A percentile compares a stretch with the other conserved stretches of the same genome.
phyloP scores from a whole-genome alignment of 257 asterid species.

The Ballota nigra region DNA sequence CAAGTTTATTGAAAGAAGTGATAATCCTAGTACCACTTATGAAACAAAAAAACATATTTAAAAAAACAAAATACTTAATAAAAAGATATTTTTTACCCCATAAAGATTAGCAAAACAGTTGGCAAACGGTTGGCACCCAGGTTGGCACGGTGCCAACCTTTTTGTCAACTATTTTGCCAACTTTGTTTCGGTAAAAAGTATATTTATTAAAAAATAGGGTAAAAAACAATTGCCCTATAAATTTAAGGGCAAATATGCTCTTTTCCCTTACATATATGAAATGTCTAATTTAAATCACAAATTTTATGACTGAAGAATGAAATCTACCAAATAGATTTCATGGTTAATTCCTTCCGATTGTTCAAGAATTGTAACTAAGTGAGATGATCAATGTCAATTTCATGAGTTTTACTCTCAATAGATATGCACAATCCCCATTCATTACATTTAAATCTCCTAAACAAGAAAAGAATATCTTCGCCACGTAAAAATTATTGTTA shows the following conservation, averaged over 20 bases:
- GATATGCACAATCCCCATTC: conserved; percentile 19
- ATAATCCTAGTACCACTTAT: background rate
- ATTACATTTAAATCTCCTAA: conserved; percentile 21
- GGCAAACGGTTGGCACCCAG: too few relatives aligned
- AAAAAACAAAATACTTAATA: background rate
- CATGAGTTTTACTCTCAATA: background rate
- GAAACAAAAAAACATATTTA: too few relatives aligned
- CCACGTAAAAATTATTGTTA: background rate
- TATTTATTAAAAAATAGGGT: too few relatives aligned
- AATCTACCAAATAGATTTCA: conserved; percentile 21
- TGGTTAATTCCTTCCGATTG: conserved; percentile 5
- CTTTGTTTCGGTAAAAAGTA: too few relatives aligned
- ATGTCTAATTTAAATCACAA: background rate
- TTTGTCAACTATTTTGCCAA: too few relatives aligned
- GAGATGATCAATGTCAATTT: conserved; percentile 2
- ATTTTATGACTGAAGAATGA: background rate
- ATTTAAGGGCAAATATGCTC: too few relatives aligned
- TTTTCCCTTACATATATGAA: too few relatives aligned
- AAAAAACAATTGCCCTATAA: too few relatives aligned
- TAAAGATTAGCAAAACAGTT: too few relatives aligned
- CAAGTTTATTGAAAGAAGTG: background rate
- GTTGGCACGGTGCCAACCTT: too few relatives aligned
- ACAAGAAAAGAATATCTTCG: conserved; percentile 14
- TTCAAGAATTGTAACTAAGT: conserved; percentile 1
- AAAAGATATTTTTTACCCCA: too few relatives aligned